Conservation (phyloP, 345 rosid genomes). For the Salix caprea region DNA sequence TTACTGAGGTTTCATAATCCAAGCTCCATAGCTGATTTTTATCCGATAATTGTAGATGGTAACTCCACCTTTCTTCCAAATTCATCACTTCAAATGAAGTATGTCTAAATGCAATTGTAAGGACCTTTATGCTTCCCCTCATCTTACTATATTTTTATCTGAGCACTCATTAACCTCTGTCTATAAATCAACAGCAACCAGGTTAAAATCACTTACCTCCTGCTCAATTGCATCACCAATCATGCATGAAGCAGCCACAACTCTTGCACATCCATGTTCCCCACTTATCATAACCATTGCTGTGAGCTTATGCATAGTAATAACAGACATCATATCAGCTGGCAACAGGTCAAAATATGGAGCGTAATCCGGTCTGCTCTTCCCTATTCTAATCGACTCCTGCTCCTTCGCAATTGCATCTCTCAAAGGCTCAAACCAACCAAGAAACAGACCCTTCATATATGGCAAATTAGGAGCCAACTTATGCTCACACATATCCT, state of each 20-base stretch:
- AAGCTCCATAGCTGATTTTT: not conserved
- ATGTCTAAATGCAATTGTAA: not conserved
- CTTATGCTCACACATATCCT: slow-evolving; percentile 86
- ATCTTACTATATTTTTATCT: too few species aligned
- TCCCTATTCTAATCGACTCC: slow-evolving; percentile 50
- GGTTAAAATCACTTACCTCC: slow-evolving; percentile 51
- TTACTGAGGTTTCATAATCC: not conserved
- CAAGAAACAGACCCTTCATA: slow-evolving; percentile 82
- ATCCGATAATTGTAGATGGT: not conserved
- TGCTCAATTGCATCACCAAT: slow-evolving; percentile 94
- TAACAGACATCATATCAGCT: slow-evolving; percentile 84
- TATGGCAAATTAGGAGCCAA: slow-evolving; percentile 93
- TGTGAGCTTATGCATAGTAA: slow-evolving; percentile 88
- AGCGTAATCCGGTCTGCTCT: slow-evolving; percentile 46
- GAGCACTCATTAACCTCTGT: not conserved
- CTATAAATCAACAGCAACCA: not conserved
- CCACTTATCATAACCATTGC: slow-evolving; percentile 75
- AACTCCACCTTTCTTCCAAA: not conserved
- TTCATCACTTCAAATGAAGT: not conserved
- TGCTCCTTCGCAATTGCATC: slow-evolving; percentile 71
- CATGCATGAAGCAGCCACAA: slow-evolving; percentile 64
- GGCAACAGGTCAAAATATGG: slow-evolving; percentile 68
- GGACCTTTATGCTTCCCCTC: not conserved
- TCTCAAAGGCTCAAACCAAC: slow-evolving; percentile 92
- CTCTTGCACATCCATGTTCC: slow-evolving; percentile 64